Evolutionary conservation across 1,139 yeast species (phyloP).

Genomic region (Pichia sp.): DNA sequence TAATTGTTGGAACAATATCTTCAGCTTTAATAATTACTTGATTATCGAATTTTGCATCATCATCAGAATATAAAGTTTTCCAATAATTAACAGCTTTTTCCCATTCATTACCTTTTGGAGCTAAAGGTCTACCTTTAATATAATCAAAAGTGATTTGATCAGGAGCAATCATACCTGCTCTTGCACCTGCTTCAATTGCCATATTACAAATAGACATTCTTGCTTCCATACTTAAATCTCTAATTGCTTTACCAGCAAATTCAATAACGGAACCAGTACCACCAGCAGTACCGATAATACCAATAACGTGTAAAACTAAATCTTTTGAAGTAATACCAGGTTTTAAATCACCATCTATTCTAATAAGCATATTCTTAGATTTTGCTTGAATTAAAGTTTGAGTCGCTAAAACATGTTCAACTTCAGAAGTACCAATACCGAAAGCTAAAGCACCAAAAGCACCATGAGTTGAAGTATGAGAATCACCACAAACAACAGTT

Average conservation of each 20-base stretch:
- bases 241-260: constrained; percentile 93
- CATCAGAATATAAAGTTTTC: constrained; percentile 81
- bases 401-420: constrained; percentile 96
- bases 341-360: constrained; percentile 72
- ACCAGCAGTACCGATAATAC: constrained; percentile 97
- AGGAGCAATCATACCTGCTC: constrained; percentile 99
- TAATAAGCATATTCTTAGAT: constrained; percentile 91
- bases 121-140: constrained; percentile 87
- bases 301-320: constrained; percentile 87
- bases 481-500: constrained; percentile 97
- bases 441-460: constrained; percentile 98
- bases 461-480: constrained; percentile 97
- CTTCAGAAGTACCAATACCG: constrained; percentile 98
- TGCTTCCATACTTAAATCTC: constrained; percentile 91
- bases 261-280: constrained; percentile 97
- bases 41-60: constrained; percentile 81
- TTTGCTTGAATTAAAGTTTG: constrained; percentile 92
- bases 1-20: constrained; percentile 90
- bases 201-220: constrained; percentile 99
- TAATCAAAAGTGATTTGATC: constrained; percentile 84
- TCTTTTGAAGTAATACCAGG: constrained; percentile 96
- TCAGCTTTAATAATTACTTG: constrained; percentile 76
- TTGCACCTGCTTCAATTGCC: constrained; percentile 98
- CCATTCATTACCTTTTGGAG: constrained; percentile 92
- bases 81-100: constrained; percentile 89